Conservation (phyloP, 2,329 filamentous ascomycete genomes). For the Gremmenia infestans region DNA sequence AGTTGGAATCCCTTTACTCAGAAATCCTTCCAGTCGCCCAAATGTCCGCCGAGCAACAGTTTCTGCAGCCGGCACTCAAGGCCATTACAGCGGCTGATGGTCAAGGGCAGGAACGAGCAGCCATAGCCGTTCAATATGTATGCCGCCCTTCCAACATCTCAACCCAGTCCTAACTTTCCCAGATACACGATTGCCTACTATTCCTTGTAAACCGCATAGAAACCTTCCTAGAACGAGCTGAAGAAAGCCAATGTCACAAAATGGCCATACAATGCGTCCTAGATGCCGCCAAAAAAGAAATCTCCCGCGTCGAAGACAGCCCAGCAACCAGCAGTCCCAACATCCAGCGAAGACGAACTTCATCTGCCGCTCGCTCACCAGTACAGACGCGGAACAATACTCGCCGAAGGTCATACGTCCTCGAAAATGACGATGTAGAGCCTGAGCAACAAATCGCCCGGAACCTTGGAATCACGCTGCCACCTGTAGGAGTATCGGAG, state of each 20-base stretch:
- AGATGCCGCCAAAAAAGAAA: slow-evolving; percentile 40
- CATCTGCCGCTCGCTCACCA: slow-evolving; percentile 14
- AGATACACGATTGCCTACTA: slow-evolving; percentile 50
- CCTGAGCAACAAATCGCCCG: slow-evolving; percentile 41
- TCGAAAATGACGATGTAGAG: slow-evolving; percentile 36
- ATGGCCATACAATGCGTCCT: slow-evolving; percentile 36
- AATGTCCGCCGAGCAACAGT: slow-evolving; percentile 66
- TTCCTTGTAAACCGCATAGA: slow-evolving; percentile 46
- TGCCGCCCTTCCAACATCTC: slow-evolving; percentile 18
- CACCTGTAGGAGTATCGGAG: slow-evolving; percentile 31
- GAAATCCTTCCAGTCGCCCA: slow-evolving; percentile 66
- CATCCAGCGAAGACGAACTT: slow-evolving; percentile 15
- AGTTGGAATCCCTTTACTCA: slow-evolving; percentile 63
- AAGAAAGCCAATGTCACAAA: slow-evolving; percentile 44
- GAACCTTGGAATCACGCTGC: slow-evolving; percentile 41
- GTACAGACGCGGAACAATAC: slow-evolving; percentile 24
- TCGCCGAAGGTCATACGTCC: slow-evolving; percentile 27
- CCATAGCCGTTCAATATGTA: slow-evolving; percentile 48
- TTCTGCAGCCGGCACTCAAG: slow-evolving; percentile 55
- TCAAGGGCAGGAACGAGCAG: slow-evolving; percentile 40
- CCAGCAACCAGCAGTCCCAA: slow-evolving; percentile 14
- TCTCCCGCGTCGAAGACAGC: slow-evolving; percentile 22
- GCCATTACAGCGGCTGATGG: slow-evolving; percentile 40
- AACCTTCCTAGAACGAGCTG: slow-evolving; percentile 38
- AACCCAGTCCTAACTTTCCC: not conserved